Base-by-base conservation (phyloP, 2,329 filamentous ascomycete genomes). In the Penicillium sp. region DNA sequence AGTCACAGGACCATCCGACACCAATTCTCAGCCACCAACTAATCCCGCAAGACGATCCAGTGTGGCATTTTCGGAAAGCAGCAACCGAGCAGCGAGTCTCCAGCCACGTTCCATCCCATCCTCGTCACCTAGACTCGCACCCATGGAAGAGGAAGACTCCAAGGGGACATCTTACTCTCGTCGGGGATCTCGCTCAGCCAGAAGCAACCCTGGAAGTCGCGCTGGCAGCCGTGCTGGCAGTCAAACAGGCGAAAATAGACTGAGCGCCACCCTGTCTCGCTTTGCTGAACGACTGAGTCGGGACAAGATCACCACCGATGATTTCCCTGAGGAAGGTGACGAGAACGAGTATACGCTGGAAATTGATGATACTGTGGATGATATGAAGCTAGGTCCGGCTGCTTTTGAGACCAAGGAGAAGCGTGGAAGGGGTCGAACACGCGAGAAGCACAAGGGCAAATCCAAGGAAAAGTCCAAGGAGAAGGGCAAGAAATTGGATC, bases 401-500 rank as follows among this genome's bases (percentile, higher is more conserved):
- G 57, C 57, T 34, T 24, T 36, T 14, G 65, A 70, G 29, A 51
- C 48, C 43, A 71, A 62, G 36, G 66, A 65, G 11, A 68, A 62
- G 42, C 61, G 56, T 8, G 56, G 56, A 31, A 57, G 61, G 22
- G 61, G 48, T 22, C 61, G 60, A 38, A 59, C 51, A 29, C 52
- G 48, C 1, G 61, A 62, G 29, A 61, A 54, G 24, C 38, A 46
- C 16, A 68, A 64, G 45, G 66, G 64, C 6, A 72, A 70, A 50
- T 53, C 52, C 21, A 75, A 68, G 59, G 66, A 67, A 38, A 69
- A 70, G 48, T 65, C 66, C 22, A 65, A 66, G 45, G 72, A 76
- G 52, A 75, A 69, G 62, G 66, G 60, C 45, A 64, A 59, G 41
- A 70, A 68, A 38, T 68, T 72, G 8, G 76, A 79, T 40, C 68